These are phyloP conservation scores for Trichocladium uniseriatum DNA, from an alignment of 495 filamentous ascomycete genomes.

Conservation along the genomic window DNA sequence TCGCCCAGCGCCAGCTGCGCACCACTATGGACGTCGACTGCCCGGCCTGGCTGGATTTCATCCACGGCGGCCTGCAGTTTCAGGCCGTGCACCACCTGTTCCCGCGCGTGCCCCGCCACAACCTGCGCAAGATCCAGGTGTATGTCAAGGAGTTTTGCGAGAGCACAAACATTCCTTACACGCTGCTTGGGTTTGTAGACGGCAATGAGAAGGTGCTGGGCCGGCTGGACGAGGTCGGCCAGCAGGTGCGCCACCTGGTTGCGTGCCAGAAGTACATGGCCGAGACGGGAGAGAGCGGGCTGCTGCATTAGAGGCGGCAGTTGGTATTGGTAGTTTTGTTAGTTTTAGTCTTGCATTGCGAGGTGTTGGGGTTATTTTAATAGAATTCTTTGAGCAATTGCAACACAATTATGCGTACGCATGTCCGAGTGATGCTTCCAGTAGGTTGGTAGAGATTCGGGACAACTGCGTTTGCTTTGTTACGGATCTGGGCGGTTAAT, in stretches of 20 bases:
- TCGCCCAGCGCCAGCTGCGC: conserved; percentile 90
- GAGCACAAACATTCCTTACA: conserved; percentile 87
- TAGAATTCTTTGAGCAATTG: no score
- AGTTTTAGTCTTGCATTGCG: no score
- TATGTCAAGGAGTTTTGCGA: conserved; percentile 82
- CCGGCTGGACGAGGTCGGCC: conserved; percentile 71
- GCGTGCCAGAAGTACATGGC: conserved; percentile 63
- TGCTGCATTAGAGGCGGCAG: conserved; percentile 23
- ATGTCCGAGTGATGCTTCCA: no score
- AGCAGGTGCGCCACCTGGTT: conserved; percentile 76
- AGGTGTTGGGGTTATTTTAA: no score
- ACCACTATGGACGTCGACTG: conserved; percentile 99
- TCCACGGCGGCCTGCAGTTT: conserved; percentile 95
- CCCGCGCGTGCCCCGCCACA: conserved; percentile 86
- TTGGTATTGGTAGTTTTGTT: no score
- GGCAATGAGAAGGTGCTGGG: conserved; percentile 85
- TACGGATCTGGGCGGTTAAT: no score
- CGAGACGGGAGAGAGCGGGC: conserved; percentile 31
- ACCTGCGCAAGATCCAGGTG: conserved; percentile 72
- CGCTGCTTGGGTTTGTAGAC: conserved; percentile 84
- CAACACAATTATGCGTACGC: no score
- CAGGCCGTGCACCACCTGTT: conserved; percentile 92
- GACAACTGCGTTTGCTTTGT: no score
- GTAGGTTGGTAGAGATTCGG: no score
- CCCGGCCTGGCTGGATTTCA: conserved; percentile 89